A percentile compares a stretch with the other conserved stretches of the same genome.
These are phyloP conservation scores for Silene conica DNA, from an alignment of 148 eudicot species.

Conservation along the genomic window DNA sequence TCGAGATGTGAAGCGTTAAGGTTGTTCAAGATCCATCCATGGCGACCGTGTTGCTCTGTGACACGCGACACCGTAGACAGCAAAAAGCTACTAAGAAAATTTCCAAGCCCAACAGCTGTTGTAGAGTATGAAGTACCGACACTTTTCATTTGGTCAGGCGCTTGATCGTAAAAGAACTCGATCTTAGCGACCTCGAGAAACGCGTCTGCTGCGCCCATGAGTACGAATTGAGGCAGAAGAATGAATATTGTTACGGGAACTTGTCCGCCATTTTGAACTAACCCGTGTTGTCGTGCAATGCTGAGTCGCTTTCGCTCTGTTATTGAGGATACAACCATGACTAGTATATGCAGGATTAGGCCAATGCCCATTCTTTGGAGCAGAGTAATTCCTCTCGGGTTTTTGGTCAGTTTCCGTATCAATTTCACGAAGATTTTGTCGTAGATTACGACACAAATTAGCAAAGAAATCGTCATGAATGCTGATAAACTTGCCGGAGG, in stretches of 20 bases:
- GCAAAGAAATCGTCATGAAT: slow-evolving; percentile 62
- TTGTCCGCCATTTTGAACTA: slow-evolving; percentile 45
- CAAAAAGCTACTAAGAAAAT: slow-evolving; percentile 62
- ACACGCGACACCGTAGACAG: slow-evolving; percentile 48
- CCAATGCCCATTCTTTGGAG: slow-evolving; percentile 86
- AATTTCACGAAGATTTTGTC: slow-evolving; percentile 50
- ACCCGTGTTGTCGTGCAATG: slow-evolving; percentile 43
- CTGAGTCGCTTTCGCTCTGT: slow-evolving; percentile 49
- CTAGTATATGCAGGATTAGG: slow-evolving; percentile 41
- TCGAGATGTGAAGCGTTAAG: slow-evolving; percentile 73
- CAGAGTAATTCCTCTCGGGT: slow-evolving; percentile 68
- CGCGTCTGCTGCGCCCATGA: slow-evolving; percentile 73
- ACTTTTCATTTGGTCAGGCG: slow-evolving; percentile 85
- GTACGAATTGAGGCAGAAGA: slow-evolving; percentile 59
- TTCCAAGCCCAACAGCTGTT: slow-evolving; percentile 62
- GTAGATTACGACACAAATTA: slow-evolving; percentile 51
- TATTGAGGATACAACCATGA: slow-evolving; percentile 43
- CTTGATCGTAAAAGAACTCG: slow-evolving; percentile 85
- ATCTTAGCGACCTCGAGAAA: slow-evolving; percentile 63
- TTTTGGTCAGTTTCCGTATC: slow-evolving; percentile 40
- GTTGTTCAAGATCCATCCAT: slow-evolving; percentile 74
- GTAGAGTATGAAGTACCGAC: slow-evolving; percentile 71
- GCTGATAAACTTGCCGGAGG: slow-evolving; percentile 70
- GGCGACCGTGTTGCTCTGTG: slow-evolving; percentile 42
- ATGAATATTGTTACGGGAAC: slow-evolving; percentile 58